These are phyloP conservation scores for Shiraia bambusicola DNA, from an alignment of 2,329 filamentous ascomycete species.

Conservation along the genomic window DNA sequence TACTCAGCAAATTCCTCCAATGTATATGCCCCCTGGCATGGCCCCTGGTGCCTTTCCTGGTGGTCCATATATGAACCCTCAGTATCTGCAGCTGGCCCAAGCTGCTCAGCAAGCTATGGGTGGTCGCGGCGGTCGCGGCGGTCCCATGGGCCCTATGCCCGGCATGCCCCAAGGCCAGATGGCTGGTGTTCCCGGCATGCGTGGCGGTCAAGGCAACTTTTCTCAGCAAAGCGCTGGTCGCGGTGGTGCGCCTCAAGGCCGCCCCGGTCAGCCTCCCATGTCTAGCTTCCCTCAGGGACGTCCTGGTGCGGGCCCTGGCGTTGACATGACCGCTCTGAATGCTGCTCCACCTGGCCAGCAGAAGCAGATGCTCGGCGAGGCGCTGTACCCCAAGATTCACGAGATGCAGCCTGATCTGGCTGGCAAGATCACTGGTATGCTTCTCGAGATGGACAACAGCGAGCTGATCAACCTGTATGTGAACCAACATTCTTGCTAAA, in stretches of 20 bases:
- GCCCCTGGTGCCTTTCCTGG: slow-evolving; percentile 65
- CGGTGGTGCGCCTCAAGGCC: slow-evolving; percentile 31
- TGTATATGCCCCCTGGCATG: slow-evolving; percentile 72
- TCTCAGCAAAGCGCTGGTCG: slow-evolving; percentile 43
- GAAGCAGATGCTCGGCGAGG: slow-evolving; percentile 98
- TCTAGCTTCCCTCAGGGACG: slow-evolving; percentile 38
- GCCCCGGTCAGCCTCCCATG: slow-evolving; percentile 35
- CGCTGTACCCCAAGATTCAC: slow-evolving; percentile 98
- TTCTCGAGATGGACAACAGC: slow-evolving; percentile 96
- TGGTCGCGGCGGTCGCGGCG: slow-evolving; percentile 61
- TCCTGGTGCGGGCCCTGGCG: slow-evolving; percentile 35
- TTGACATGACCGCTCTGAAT: slow-evolving; percentile 56
- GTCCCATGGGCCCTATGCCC: slow-evolving; percentile 62
- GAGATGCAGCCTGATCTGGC: slow-evolving; percentile 91
- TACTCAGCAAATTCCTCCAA: slow-evolving; percentile 78
- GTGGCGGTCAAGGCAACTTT: slow-evolving; percentile 43
- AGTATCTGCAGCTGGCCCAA: slow-evolving; percentile 78
- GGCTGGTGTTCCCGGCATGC: slow-evolving; percentile 47
- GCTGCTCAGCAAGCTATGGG: slow-evolving; percentile 61
- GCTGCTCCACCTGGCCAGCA: slow-evolving; percentile 69
- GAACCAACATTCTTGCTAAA: slow-evolving; percentile 1
- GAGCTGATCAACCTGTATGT: slow-evolving; percentile 96
- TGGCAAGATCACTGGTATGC: slow-evolving; percentile 99
- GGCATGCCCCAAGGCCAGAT: slow-evolving; percentile 71
- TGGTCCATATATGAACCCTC: slow-evolving; percentile 68